These are phyloP conservation scores for Alnus glutinosa DNA, from an alignment of 306 rosid species.

Conservation along the genomic window DNA sequence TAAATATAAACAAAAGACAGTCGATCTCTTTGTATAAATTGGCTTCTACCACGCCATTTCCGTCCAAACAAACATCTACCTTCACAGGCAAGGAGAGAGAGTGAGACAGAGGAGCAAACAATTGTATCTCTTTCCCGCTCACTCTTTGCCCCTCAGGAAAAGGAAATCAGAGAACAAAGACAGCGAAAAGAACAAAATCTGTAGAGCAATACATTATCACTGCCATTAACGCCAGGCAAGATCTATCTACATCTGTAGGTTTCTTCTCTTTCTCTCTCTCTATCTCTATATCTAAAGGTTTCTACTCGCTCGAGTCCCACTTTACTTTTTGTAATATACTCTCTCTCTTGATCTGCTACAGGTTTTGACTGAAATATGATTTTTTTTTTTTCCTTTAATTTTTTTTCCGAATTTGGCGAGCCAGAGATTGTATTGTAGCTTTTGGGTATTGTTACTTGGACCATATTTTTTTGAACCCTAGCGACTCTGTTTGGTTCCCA, in stretches of 20 bases:
- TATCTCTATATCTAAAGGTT: neutral
- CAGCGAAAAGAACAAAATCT: neutral
- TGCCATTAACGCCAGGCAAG: slow-evolving; percentile 40
- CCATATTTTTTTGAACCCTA: slow-evolving; percentile 35
- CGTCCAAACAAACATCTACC: slow-evolving; percentile 15
- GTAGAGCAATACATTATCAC: slow-evolving; percentile 7
- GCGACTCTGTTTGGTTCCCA: slow-evolving; percentile 20
- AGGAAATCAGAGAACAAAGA: neutral
- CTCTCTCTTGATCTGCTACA: neutral
- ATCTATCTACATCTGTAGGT: neutral
- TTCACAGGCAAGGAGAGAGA: neutral
- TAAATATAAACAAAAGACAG: neutral
- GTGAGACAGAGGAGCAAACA: neutral
- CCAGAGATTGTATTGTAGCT: neutral
- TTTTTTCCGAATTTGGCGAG: neutral
- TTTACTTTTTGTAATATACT: neutral
- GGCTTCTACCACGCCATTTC: slow-evolving; percentile 1
- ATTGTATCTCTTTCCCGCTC: slow-evolving; percentile 21
- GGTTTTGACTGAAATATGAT: slow-evolving; percentile 11
- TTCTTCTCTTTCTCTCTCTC: neutral
- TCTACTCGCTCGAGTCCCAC: neutral
- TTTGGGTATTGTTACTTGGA: neutral
- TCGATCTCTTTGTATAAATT: neutral
- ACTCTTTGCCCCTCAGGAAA: neutral
- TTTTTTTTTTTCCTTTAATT: neutral